Conservation (phyloP, 805 yeast genomes). For the Schizosaccharomyces pombe region DNA sequence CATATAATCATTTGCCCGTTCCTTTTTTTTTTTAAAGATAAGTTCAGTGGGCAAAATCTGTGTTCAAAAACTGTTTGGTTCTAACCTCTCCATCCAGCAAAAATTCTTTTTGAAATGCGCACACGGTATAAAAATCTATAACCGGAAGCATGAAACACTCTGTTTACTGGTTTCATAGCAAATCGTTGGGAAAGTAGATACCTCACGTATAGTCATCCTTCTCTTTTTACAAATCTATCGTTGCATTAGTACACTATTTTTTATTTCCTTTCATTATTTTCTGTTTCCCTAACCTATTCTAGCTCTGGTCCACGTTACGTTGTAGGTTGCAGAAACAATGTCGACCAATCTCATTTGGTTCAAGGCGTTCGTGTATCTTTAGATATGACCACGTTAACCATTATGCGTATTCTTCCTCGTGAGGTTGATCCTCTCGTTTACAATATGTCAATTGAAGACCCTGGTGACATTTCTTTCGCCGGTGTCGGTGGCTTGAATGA, state of each 20-base stretch:
- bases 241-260: background rate
- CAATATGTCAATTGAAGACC: slow-evolving; percentile 93
- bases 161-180: no score
- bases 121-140: no score
- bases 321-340: slow-evolving; percentile 88
- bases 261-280: background rate
- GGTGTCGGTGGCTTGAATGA: slow-evolving; percentile 93
- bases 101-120: no score
- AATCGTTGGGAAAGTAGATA: no score
- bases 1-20: no score
- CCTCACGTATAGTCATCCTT: no score
- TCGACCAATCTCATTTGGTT: slow-evolving; percentile 56
- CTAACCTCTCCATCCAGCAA: no score
- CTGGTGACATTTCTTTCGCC: slow-evolving; percentile 86
- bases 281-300: background rate
- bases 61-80: no score
- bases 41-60: no score
- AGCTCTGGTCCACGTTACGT: slow-evolving; percentile 88
- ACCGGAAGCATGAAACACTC: no score
- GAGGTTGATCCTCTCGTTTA: slow-evolving; percentile 96
- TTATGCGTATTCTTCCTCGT: slow-evolving; percentile 89
- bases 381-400: slow-evolving; percentile 92
- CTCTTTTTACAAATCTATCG: no score
- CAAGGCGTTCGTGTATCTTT: slow-evolving; percentile 91
- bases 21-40: no score